A percentile compares a stretch with the other conserved stretches of the same genome.
phyloP scores from a whole-genome alignment of 768 basidiomycete species.

The Termitomyces sp. region DNA sequence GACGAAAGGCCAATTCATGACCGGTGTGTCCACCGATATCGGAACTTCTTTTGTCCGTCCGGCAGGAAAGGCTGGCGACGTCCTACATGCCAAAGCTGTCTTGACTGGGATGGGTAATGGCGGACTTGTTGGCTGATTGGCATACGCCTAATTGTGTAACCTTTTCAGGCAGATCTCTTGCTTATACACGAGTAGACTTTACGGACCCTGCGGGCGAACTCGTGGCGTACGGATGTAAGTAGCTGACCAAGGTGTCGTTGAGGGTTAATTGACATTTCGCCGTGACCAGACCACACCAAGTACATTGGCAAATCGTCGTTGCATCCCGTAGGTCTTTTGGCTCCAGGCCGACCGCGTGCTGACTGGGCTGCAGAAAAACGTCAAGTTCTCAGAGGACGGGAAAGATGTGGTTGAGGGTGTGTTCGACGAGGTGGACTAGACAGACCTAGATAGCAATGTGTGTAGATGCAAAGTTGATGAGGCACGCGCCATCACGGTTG shows the following conservation, averaged over 20 bases:
- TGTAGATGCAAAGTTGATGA: not conserved
- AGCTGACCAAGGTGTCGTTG: not conserved
- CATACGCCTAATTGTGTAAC: not conserved
- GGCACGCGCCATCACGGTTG: too few relatives aligned
- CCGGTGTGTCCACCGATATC: slow-evolving; percentile 82
- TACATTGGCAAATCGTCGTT: slow-evolving; percentile 67
- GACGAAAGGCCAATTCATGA: slow-evolving; percentile 79
- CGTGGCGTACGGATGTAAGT: slow-evolving; percentile 78
- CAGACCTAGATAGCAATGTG: not conserved
- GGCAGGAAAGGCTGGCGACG: slow-evolving; percentile 65
- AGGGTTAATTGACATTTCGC: not conserved
- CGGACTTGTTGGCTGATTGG: not conserved
- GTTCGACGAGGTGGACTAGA: slow-evolving; percentile 35
- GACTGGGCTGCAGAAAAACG: slow-evolving; percentile 46
- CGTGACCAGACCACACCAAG: slow-evolving; percentile 69
- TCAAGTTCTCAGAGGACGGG: slow-evolving; percentile 77
- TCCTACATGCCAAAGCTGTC: slow-evolving; percentile 55
- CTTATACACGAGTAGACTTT: slow-evolving; percentile 80
- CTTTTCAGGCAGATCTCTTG: slow-evolving; percentile 63
- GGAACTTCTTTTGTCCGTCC: slow-evolving; percentile 74
- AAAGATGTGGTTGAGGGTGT: slow-evolving; percentile 59
- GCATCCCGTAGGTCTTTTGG: slow-evolving; percentile 29
- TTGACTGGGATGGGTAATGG: slow-evolving; percentile 66
- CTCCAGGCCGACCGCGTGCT: not conserved
- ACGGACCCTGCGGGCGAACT: slow-evolving; percentile 55